phyloP scores from a whole-genome alignment of 2,329 filamentous ascomycete species.

The Phyllosticta paracitricarpa region DNA sequence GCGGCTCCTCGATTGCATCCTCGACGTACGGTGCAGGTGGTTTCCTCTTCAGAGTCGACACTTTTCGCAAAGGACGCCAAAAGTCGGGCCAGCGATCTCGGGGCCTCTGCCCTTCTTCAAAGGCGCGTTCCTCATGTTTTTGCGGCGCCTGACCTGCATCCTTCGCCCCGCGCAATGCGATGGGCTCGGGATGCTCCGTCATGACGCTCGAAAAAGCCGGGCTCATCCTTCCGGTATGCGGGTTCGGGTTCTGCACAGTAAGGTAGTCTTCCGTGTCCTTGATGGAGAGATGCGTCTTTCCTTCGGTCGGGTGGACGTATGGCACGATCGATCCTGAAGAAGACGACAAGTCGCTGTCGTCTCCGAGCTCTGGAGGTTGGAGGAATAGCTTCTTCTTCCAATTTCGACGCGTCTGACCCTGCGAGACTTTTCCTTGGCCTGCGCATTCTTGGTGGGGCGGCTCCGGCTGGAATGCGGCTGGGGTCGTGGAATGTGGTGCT shows the following conservation, averaged over 20 bases:
- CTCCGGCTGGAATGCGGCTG: slow-evolving; percentile 5
- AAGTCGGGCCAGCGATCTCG: neutral
- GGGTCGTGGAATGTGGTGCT: slow-evolving; percentile 4
- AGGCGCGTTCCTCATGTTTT: neutral
- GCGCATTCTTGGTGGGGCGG: neutral
- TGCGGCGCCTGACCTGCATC: neutral
- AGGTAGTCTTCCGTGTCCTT: slow-evolving; percentile 7
- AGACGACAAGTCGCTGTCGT: slow-evolving; percentile 1
- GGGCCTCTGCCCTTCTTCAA: neutral
- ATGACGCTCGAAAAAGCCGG: slow-evolving; percentile 2
- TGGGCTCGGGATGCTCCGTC: neutral
- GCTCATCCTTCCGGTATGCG: slow-evolving; percentile 7
- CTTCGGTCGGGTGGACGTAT: slow-evolving; percentile 5
- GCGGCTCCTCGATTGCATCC: slow-evolving; percentile 1
- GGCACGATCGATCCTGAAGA: neutral
- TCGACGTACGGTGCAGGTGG: neutral
- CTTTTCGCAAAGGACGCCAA: neutral
- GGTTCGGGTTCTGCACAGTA: slow-evolving; percentile 7
- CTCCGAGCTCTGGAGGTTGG: neutral
- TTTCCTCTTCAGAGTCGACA: neutral
- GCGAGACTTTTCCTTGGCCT: neutral
- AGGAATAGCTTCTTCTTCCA: neutral
- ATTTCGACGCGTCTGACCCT: neutral
- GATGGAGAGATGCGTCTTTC: neutral
- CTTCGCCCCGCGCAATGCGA: neutral